Conservation (phyloP, 345 rosid species). For the Leavenworthia alabamica region DNA sequence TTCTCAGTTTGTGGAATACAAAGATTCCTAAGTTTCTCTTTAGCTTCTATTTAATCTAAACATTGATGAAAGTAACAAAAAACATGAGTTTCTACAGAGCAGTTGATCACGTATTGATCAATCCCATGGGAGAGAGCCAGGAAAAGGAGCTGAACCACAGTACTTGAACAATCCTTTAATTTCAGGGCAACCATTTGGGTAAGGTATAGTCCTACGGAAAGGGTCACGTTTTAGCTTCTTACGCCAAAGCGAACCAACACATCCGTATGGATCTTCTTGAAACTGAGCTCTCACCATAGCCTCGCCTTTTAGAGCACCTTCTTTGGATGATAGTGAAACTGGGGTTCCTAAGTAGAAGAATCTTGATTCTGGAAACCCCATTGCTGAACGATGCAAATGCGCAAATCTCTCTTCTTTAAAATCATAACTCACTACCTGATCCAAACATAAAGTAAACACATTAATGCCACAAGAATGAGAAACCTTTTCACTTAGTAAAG, state of each 20-base stretch:
- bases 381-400: conserved; percentile 70
- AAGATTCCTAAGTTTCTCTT: conserved; percentile 4
- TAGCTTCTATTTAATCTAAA: not conserved
- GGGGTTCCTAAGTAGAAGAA: conserved; percentile 78
- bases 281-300: conserved; percentile 77
- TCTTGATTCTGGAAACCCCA: conserved; percentile 71
- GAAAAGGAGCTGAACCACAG: conserved; percentile 67
- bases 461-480: not conserved
- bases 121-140: conserved; percentile 79
- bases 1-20: conserved; percentile 8
- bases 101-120: not conserved
- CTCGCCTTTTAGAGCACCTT: conserved; percentile 77
- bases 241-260: conserved; percentile 65
- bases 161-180: conserved; percentile 68
- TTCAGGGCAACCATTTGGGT: conserved; percentile 90
- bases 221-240: conserved; percentile 90
- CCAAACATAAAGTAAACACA: not conserved
- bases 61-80: conserved; percentile 7
- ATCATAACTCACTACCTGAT: conserved; percentile 88
- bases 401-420: conserved; percentile 84
- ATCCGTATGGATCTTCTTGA: conserved; percentile 80
- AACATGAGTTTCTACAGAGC: not conserved
- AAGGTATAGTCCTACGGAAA: conserved; percentile 84
- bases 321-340: conserved; percentile 47
- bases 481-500: not conserved